phyloP scores from a whole-genome alignment of 768 basidiomycete species.

The Clitopilus passeckerianus region DNA sequence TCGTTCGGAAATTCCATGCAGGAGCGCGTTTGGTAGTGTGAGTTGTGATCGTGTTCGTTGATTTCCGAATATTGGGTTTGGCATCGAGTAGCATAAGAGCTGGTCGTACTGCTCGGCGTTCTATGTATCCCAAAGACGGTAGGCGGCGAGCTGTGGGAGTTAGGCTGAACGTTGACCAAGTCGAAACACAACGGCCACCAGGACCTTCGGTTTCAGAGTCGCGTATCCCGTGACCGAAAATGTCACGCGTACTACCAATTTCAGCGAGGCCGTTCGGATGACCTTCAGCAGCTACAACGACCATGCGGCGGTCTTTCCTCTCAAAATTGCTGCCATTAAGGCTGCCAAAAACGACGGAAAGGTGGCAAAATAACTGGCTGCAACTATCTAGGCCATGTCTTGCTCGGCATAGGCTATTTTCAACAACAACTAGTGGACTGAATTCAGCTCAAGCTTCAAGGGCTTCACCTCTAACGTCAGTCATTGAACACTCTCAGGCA shows the following conservation, averaged over 20 bases:
- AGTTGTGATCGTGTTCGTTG: conserved; percentile 51
- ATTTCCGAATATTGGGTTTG: conserved; percentile 20
- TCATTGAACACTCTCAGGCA: conserved; percentile 1
- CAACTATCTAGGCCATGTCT: background rate
- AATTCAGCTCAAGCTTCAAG: background rate
- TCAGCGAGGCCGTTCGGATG: background rate
- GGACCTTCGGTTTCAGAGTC: background rate
- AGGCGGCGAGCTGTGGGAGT: background rate
- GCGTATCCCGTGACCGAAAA: background rate
- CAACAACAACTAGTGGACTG: background rate
- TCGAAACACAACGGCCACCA: background rate
- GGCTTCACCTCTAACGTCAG: conserved; percentile 10
- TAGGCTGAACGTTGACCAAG: background rate
- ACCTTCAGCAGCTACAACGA: background rate
- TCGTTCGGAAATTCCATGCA: conserved; percentile 33
- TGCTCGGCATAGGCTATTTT: background rate
- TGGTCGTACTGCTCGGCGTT: background rate
- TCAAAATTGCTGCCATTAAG: background rate
- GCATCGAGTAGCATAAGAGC: conserved; percentile 13
- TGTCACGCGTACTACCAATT: background rate
- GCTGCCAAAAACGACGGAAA: background rate
- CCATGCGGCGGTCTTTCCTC: background rate
- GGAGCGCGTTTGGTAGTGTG: conserved; percentile 39
- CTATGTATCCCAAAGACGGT: background rate
- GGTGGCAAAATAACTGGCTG: background rate